These are phyloP conservation scores for Ceratopteris richardii DNA, from an alignment of 75 land plant species.

Conservation along the genomic window DNA sequence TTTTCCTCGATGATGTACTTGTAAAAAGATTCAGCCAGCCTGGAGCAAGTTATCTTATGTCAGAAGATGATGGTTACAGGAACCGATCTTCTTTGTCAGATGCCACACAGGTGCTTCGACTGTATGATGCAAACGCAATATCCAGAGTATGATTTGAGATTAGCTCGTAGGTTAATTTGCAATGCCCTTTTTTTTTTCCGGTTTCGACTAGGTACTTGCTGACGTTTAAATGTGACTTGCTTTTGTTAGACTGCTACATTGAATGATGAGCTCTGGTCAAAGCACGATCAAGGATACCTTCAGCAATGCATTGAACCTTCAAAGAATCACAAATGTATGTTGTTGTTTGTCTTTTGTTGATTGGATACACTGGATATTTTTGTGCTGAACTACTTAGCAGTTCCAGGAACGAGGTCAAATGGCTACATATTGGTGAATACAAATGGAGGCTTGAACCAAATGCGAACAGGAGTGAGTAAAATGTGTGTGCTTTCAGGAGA, in stretches of 20 bases:
- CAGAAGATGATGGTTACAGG: too few species aligned
- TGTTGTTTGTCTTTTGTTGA: background rate
- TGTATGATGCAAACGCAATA: too few species aligned
- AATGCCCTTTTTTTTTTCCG: too few species aligned
- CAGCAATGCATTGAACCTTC: constrained; percentile 42
- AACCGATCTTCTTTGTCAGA: too few species aligned
- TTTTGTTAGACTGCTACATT: constrained; percentile 8
- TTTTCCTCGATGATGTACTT: too few species aligned
- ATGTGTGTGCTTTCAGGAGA: background rate
- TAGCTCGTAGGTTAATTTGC: too few species aligned
- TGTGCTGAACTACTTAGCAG: constrained; percentile 8
- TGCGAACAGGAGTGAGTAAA: constrained; percentile 77
- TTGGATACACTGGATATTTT: background rate
- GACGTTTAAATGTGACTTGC: too few species aligned
- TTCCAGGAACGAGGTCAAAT: constrained; percentile 34
- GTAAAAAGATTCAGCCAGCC: too few species aligned
- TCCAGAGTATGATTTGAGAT: too few species aligned
- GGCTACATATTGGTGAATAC: constrained; percentile 75
- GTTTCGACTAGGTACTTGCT: too few species aligned
- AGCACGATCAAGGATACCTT: constrained; percentile 39
- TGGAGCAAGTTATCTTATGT: too few species aligned
- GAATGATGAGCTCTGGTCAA: constrained; percentile 56
- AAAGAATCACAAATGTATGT: constrained; percentile 24
- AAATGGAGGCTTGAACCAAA: constrained; percentile 95
- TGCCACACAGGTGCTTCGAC: too few species aligned